Percentiles rank a stretch among this genome's conserved stretches.
These are phyloP conservation scores for Aspergillus versicolor DNA, from an alignment of 2,329 filamentous ascomycete genomes.

Conservation along the genomic window DNA sequence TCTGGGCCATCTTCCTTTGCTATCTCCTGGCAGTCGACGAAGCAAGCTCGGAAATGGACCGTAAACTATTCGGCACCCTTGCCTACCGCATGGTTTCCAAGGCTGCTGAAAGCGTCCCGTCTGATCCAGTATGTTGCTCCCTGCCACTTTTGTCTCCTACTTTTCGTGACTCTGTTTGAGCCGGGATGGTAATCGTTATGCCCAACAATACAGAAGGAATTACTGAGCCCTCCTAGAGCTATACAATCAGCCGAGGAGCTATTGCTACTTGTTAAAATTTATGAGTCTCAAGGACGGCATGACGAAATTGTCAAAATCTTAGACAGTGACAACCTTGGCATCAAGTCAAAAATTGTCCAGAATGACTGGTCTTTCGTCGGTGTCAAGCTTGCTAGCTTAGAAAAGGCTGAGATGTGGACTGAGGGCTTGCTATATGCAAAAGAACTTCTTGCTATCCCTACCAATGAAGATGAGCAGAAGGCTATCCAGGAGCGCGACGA, in stretches of 20 bases:
- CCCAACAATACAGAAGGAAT: conserved; percentile 35
- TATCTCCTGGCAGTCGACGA: conserved; percentile 41
- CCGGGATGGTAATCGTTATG: conserved; percentile 20
- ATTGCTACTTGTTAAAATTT: conserved; percentile 44
- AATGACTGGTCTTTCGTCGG: conserved; percentile 45
- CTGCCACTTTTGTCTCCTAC: not conserved
- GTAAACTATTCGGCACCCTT: conserved; percentile 50
- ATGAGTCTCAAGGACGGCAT: conserved; percentile 40
- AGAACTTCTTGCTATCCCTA: conserved; percentile 35
- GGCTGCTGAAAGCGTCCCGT: conserved; percentile 45
- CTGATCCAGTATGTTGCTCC: conserved; percentile 39
- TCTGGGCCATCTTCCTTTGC: conserved; percentile 50
- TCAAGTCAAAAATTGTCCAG: conserved; percentile 43
- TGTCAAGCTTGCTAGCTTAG: conserved; percentile 39
- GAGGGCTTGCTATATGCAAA: conserved; percentile 38
- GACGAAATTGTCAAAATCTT: conserved; percentile 44
- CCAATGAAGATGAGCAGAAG: conserved; percentile 28
- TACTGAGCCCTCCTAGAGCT: conserved; percentile 41
- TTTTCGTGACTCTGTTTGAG: conserved; percentile 10
- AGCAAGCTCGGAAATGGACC: conserved; percentile 40
- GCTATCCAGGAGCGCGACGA: conserved; percentile 42
- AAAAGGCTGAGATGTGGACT: conserved; percentile 39
- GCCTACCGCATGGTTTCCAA: conserved; percentile 52
- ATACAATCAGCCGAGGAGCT: conserved; percentile 50
- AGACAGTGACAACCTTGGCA: conserved; percentile 41